Percentiles rank a stretch among this genome's conserved stretches.
phyloP scores from a whole-genome alignment of 257 asterid species.

The Ilex aquifolium region DNA sequence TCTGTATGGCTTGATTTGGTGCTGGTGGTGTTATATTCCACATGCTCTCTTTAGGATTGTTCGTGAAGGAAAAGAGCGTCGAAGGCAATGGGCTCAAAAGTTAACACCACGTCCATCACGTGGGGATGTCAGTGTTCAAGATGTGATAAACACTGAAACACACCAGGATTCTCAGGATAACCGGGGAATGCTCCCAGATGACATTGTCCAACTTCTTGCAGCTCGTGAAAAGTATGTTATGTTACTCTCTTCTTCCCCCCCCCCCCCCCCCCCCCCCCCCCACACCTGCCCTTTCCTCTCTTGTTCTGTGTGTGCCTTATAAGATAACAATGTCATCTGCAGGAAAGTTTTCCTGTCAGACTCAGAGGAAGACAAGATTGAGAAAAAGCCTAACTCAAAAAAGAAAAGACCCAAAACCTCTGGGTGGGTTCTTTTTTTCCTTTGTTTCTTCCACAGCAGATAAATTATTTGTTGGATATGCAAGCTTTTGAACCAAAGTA shows the following conservation, averaged over 20 bases:
- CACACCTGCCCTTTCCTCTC: neutral
- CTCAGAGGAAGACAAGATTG: slow-evolving; percentile 68
- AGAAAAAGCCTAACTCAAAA: slow-evolving; percentile 44
- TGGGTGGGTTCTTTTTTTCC: slow-evolving; percentile 42
- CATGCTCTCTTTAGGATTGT: slow-evolving; percentile 38
- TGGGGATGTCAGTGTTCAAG: slow-evolving; percentile 31
- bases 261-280: too few species aligned
- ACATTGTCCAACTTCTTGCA: slow-evolving; percentile 63
- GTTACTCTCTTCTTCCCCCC: neutral
- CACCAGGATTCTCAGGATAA: slow-evolving; percentile 26
- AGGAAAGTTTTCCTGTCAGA: slow-evolving; percentile 80
- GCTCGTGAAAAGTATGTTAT: slow-evolving; percentile 72
- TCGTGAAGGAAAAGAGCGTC: slow-evolving; percentile 76
- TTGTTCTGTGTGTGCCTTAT: slow-evolving; percentile 9
- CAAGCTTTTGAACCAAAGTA: neutral
- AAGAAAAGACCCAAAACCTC: slow-evolving; percentile 50
- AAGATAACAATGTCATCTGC: slow-evolving; percentile 13
- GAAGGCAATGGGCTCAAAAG: slow-evolving; percentile 69
- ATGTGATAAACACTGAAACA: slow-evolving; percentile 32
- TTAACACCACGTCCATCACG: slow-evolving; percentile 46
- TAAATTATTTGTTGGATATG: neutral
- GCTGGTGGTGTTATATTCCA: too few species aligned
- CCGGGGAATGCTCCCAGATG: slow-evolving; percentile 78
- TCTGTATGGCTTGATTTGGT: too few species aligned
- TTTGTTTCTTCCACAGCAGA: neutral